A percentile compares a stretch with the other conserved stretches of the same genome.
These are phyloP conservation scores for Colletotrichum lini DNA, from an alignment of 2,329 filamentous ascomycete species.

Conservation along the genomic window DNA sequence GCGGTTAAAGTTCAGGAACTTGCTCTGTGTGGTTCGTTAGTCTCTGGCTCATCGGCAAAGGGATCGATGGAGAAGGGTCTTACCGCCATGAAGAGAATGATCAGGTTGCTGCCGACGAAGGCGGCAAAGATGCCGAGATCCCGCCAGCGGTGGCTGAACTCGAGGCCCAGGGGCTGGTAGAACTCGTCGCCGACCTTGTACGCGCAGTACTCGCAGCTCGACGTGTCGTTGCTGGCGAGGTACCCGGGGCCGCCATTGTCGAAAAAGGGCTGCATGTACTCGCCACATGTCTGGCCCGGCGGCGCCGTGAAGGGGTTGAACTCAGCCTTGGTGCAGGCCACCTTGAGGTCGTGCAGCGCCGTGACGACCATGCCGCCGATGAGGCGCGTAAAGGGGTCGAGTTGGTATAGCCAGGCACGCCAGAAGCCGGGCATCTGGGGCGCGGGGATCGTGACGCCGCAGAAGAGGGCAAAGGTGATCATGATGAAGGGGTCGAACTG, in stretches of 20 bases:
- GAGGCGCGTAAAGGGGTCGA: constrained; percentile 86
- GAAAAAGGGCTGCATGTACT: constrained; percentile 84
- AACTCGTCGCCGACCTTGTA: constrained; percentile 87
- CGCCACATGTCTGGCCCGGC: constrained; percentile 75
- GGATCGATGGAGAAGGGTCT: constrained; percentile 45
- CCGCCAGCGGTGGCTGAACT: constrained; percentile 81
- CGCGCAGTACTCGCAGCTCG: constrained; percentile 84
- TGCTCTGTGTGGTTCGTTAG: constrained; percentile 54
- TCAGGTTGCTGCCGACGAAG: constrained; percentile 84
- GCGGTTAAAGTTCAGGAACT: constrained; percentile 69
- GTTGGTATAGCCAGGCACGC: constrained; percentile 85
- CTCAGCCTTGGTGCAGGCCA: constrained; percentile 74
- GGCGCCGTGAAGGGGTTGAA: constrained; percentile 79
- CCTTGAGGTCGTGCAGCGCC: constrained; percentile 76
- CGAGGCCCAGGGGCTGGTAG: constrained; percentile 76
- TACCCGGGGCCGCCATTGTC: constrained; percentile 78
- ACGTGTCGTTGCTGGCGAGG: constrained; percentile 75
- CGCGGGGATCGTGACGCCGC: constrained; percentile 86
- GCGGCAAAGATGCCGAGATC: constrained; percentile 84
- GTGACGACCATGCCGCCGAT: constrained; percentile 86
- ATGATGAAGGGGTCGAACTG: constrained; percentile 87
- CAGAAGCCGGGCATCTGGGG: constrained; percentile 85
- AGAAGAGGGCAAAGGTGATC: constrained; percentile 88
- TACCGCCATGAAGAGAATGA: constrained; percentile 70
- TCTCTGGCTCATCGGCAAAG: background rate